Evolutionary conservation across 495 filamentous ascomycete species (phyloP).

Genomic region (Tuber umbilicatum): DNA sequence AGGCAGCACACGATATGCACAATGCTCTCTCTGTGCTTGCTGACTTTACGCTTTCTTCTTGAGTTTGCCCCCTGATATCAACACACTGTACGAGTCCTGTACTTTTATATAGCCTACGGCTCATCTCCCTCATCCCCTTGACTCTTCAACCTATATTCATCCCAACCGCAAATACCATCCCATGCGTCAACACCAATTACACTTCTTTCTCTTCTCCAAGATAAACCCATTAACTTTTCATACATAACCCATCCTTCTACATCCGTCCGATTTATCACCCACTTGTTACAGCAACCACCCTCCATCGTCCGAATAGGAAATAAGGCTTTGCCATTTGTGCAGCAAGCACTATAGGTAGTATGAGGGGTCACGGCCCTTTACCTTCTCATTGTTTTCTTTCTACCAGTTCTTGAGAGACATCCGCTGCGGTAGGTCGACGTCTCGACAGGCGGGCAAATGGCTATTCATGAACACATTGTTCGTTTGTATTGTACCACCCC

Average conservation of each 20-base stretch:
- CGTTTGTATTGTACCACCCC: neutral
- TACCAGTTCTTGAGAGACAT: neutral
- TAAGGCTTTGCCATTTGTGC: neutral
- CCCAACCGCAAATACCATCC: neutral
- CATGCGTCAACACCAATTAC: neutral
- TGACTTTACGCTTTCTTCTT: neutral
- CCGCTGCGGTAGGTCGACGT: neutral
- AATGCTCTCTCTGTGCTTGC: neutral
- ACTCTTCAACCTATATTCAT: conserved; percentile 12
- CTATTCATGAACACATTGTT: neutral
- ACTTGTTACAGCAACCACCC: neutral
- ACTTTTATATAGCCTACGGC: neutral
- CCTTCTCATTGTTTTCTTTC: neutral
- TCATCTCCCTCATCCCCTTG: conserved; percentile 3
- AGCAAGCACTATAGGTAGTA: neutral
- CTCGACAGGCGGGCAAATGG: neutral
- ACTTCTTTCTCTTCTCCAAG: neutral
- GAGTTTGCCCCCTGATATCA: neutral
- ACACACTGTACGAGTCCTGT: neutral
- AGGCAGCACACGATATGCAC: neutral
- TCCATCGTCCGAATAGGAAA: neutral
- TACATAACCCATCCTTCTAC: neutral
- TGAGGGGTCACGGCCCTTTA: neutral
- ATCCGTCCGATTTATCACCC: neutral
- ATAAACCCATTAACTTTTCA: neutral